Evolutionary conservation across 176 grass and related monocot species (phyloP).

Genomic region (Triticum dicoccoides): DNA sequence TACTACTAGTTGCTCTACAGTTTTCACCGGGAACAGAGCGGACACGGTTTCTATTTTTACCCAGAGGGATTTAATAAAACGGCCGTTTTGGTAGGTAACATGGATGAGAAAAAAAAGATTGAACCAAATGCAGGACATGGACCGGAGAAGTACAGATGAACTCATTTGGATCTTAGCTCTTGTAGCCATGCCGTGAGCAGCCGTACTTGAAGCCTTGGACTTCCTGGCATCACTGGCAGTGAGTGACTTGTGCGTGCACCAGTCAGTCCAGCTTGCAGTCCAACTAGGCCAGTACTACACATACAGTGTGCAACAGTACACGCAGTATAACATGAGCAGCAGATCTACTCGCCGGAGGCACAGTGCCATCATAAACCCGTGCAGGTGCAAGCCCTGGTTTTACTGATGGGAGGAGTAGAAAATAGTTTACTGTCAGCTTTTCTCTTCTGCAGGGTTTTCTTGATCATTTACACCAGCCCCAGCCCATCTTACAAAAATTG

Average conservation of each 20-base stretch:
- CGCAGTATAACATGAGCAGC: slow-evolving; percentile 14
- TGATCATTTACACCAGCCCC: neutral
- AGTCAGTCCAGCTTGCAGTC: neutral
- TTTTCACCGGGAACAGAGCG: neutral
- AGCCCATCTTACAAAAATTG: neutral
- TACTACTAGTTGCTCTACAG: neutral
- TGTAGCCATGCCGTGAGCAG: neutral
- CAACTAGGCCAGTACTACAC: neutral
- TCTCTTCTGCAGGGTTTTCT: slow-evolving; percentile 14
- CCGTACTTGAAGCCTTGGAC: slow-evolving; percentile 16
- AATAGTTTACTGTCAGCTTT: slow-evolving; percentile 25
- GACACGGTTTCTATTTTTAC: neutral
- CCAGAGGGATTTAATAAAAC: slow-evolving; percentile 12
- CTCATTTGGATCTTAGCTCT: slow-evolving; percentile 28
- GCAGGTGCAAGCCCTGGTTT: slow-evolving; percentile 24
- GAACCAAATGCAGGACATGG: neutral
- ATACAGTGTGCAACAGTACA: slow-evolving; percentile 12
- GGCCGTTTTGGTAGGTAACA: slow-evolving; percentile 21
- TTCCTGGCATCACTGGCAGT: neutral
- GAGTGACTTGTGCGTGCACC: slow-evolving; percentile 11
- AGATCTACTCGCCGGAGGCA: slow-evolving; percentile 24
- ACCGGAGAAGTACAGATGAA: slow-evolving; percentile 3
- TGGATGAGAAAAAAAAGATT: neutral
- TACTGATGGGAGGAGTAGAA: slow-evolving; percentile 9
- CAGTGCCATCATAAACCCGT: slow-evolving; percentile 29